Conservation (phyloP, 1,284 basidiomycete genomes). For the Leccinum pallidistipes region DNA sequence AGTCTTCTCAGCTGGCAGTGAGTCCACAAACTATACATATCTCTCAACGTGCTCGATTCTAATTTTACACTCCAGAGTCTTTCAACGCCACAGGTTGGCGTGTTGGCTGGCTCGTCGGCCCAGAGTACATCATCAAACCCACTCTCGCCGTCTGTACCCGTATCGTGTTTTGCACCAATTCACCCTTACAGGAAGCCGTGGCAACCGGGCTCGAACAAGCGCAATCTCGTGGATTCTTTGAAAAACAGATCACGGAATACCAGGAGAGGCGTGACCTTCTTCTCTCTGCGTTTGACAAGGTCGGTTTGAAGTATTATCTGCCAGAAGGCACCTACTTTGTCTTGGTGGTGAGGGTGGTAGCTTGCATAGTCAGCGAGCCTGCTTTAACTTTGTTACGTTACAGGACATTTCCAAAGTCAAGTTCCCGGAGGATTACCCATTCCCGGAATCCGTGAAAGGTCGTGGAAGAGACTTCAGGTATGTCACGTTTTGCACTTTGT, state of each 20-base stretch:
- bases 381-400: slow-evolving; percentile 11
- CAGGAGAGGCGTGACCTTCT: slow-evolving; percentile 77
- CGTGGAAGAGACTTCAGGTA: slow-evolving; percentile 89
- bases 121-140: slow-evolving; percentile 79
- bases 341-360: slow-evolving; percentile 59
- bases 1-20: slow-evolving; percentile 78
- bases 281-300: slow-evolving; percentile 74
- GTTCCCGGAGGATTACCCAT: slow-evolving; percentile 83
- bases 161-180: slow-evolving; percentile 95
- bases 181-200: slow-evolving; percentile 88
- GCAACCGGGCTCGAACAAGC: slow-evolving; percentile 86
- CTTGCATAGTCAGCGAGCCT: not conserved
- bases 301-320: slow-evolving; percentile 85
- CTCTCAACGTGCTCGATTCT: not conserved
- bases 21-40: slow-evolving; percentile 30
- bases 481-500: slow-evolving; percentile 11
- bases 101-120: slow-evolving; percentile 94
- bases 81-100: slow-evolving; percentile 99
- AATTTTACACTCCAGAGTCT: slow-evolving; percentile 58
- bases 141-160: slow-evolving; percentile 90
- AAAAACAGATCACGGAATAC: slow-evolving; percentile 79
- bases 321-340: slow-evolving; percentile 93
- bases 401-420: slow-evolving; percentile 83
- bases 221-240: slow-evolving; percentile 74
- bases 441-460: slow-evolving; percentile 75